Base-by-base conservation (phyloP, 2,329 filamentous ascomycete species). In the Microascus cirrosus region DNA sequence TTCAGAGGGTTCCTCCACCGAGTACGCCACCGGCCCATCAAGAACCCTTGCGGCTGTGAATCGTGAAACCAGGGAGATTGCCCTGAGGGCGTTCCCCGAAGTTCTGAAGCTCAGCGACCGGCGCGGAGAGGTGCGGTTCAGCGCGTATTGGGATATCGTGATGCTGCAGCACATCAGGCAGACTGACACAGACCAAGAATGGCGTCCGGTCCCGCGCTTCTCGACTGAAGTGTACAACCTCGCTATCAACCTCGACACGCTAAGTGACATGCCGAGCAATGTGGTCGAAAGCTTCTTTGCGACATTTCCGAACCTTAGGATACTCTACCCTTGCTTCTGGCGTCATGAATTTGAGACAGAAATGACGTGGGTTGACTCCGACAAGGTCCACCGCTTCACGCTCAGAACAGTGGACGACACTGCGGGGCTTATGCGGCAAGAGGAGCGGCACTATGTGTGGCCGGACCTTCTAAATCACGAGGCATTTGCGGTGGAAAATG, bases 21-120 rank as follows among this genome's bases (percentile, higher is more conserved):
- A 61, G 0, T 61, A 66, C 3, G 66, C 67, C n/a, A 74, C 70
- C 0, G 59, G 58, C 22, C 54, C 61, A 1, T 56, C 68, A 1
- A 67, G 71, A 8, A 59, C 61, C 3, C 60, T 74, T 15, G 61
- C 73, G 35, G 66, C 71, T 1, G 65, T 70, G 10, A 65, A 72
- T 42, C 62, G 64, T 8, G 71, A 74, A 60, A 70, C 70, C n/a
- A 72, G 73, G 28, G 61, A 59, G 15, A 58, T 72, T 3, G 72
- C 65, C 4, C 59, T 66, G 45, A 64, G 62, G 8, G 61, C 59
- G 2, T 69, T 68, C 11, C 73, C 73, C 0, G 62, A 75, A 25
- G 60, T 65, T 13, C 60, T 74, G 24, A 54, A 36, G 32, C 63
- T 75, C 1, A 22, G 45, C 45, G 63, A 68, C 3, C 55, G 51